Conservation (phyloP, 2,329 filamentous ascomycete species). For the Curvularia eragrostidis region DNA sequence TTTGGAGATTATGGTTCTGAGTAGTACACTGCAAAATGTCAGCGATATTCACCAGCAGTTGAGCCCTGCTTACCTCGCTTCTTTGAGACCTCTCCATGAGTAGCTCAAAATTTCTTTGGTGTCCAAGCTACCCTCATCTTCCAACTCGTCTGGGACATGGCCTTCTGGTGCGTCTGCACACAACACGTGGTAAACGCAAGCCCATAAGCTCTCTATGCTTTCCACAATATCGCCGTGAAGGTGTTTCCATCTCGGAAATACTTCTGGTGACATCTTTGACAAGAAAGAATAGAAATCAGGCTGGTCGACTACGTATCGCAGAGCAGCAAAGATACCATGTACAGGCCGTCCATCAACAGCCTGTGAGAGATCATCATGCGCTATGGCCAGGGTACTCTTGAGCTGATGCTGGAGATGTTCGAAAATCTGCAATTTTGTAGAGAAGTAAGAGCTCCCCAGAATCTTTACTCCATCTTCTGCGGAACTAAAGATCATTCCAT, state of each 20-base stretch:
- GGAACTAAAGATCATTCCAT: conserved; percentile 72
- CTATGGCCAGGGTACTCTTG: conserved; percentile 68
- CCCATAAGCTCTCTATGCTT: conserved; percentile 76
- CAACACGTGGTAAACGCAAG: conserved; percentile 74
- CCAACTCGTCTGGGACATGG: conserved; percentile 77
- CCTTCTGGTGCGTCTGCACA: conserved; percentile 97
- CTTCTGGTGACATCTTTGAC: conserved; percentile 14
- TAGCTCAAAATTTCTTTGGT: conserved; percentile 93
- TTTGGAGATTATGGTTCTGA: conserved; percentile 57
- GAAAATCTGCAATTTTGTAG: conserved; percentile 59
- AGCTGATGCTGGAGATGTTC: conserved; percentile 66
- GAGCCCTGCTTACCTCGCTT: conserved; percentile 71
- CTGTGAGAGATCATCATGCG: conserved; percentile 68
- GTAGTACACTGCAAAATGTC: conserved; percentile 66
- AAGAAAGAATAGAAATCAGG: conserved; percentile 42
- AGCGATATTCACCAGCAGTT: background rate
- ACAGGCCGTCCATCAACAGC: conserved; percentile 61
- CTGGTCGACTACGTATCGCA: conserved; percentile 60
- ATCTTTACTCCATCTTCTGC: conserved; percentile 13
- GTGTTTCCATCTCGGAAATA: conserved; percentile 38
- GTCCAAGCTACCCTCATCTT: conserved; percentile 72
- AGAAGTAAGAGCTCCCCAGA: conserved; percentile 20
- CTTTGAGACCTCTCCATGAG: conserved; percentile 93
- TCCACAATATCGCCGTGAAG: conserved; percentile 65
- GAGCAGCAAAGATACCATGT: conserved; percentile 52